Evolutionary conservation across 2,329 filamentous ascomycete species (phyloP).

Genomic region (Colletotrichum australisinense): DNA sequence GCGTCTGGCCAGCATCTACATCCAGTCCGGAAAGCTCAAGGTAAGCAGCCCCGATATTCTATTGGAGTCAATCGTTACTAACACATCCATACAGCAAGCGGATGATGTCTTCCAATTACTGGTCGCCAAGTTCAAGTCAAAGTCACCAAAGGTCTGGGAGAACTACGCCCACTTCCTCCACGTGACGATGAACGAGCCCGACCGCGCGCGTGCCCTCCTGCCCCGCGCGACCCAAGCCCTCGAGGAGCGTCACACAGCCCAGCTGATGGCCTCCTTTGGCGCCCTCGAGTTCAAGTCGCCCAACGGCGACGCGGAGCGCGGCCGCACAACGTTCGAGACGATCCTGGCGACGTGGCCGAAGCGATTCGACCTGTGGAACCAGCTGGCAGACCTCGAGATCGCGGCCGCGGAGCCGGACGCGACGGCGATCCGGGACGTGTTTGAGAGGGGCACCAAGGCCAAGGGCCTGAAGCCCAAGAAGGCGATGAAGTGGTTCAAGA

Average conservation of each 20-base stretch:
- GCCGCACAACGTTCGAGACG: constrained; percentile 93
- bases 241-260: constrained; percentile 70
- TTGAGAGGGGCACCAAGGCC: constrained; percentile 79
- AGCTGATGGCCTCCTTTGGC: constrained; percentile 87
- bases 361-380: constrained; percentile 92
- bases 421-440: constrained; percentile 77
- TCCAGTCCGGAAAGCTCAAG: constrained; percentile 86
- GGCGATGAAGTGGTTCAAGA: constrained; percentile 89
- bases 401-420: constrained; percentile 66
- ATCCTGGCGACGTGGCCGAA: constrained; percentile 87
- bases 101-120: constrained; percentile 88
- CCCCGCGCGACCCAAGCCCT: constrained; percentile 88
- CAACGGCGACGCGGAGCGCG: constrained; percentile 87
- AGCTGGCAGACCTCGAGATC: constrained; percentile 88
- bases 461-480: constrained; percentile 83
- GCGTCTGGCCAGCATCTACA: constrained; percentile 92
- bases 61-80: neutral
- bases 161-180: constrained; percentile 97
- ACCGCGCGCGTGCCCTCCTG: constrained; percentile 82
- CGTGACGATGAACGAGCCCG: constrained; percentile 75
- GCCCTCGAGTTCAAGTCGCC: constrained; percentile 89
- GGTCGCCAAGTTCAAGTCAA: constrained; percentile 88
- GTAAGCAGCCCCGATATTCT: constrained; percentile 61
- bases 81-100: constrained; percentile 73
- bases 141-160: constrained; percentile 84